Base-by-base conservation (phyloP, 192 early-diverging fungal genomes). In the Linnemannia elongata region DNA sequence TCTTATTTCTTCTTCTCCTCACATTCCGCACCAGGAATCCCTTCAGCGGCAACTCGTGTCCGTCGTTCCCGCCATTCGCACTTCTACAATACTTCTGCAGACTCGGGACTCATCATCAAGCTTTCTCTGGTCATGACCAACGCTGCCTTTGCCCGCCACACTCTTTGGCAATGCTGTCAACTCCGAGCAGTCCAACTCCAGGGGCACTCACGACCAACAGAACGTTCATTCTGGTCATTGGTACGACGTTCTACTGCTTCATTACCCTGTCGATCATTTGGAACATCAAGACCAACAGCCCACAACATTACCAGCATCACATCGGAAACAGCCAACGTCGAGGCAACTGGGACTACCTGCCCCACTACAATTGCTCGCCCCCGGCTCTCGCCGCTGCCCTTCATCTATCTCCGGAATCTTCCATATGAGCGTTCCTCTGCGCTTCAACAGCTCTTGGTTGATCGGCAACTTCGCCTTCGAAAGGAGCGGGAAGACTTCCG, bases 331-430 rank as follows among this genome's bases (percentile, higher is more conserved):
- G 27, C 60, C n/a, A 66, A n/a, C 24, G 42, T 18, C 4, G 47
- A 49, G 47, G 45, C 69, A 41, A 41, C 22, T 24, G 69, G 39
- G n/a, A 33, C 13, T 18, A 33, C 49, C 3, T 87, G 85, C 80
- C 71, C 79, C 70, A 81, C 78, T 15, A 77, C 63, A 54, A 52
- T 87, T 33, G 57, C 79, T 41, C 79, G 85, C 36, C 85, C 85
- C 33, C 79, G 52, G 20, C 70, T 87, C 41, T 74, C 85, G 66
- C 85, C 85, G 71, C 76, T 87, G 22, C 79, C 85, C 33, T 87
- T 75, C 41, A 87, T 87, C 41, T 78, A 75, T 54, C 85, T 87
- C 76, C 79, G 79, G 41, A 45, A 87, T 81, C 85, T 87, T 35
- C 85, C 85, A 52, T 87, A 87, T 54, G 55, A 69, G 30, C 79